These are phyloP conservation scores for Lactuca sativa DNA, from an alignment of 129 eudicot genomes.

Conservation along the genomic window DNA sequence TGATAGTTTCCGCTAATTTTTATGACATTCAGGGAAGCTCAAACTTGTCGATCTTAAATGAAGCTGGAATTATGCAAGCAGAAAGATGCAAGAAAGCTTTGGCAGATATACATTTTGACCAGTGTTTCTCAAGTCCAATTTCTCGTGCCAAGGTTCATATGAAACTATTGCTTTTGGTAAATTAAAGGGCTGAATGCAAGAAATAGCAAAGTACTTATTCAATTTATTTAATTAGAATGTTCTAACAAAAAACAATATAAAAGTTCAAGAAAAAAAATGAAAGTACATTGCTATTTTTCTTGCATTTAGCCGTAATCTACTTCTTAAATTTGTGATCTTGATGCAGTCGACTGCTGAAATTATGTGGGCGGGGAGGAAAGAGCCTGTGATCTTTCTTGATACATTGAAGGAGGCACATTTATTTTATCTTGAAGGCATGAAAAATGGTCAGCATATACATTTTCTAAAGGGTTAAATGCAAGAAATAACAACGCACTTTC, in stretches of 20 bases:
- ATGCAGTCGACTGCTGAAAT: constrained; percentile 74
- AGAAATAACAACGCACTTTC: too few species aligned
- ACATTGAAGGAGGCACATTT: constrained; percentile 73
- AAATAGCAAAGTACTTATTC: too few species aligned
- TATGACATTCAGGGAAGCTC: constrained; percentile 61
- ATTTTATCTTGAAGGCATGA: constrained; percentile 76
- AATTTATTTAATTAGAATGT: too few species aligned
- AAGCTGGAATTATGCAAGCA: constrained; percentile 66
- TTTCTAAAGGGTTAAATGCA: too few species aligned
- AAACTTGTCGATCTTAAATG: constrained; percentile 56
- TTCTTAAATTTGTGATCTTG: background rate
- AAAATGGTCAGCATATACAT: constrained; percentile 58
- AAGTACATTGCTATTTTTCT: too few species aligned
- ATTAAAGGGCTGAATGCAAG: background rate
- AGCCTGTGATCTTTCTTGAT: constrained; percentile 70
- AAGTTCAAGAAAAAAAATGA: too few species aligned
- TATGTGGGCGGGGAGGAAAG: constrained; percentile 63
- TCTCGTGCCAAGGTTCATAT: constrained; percentile 70
- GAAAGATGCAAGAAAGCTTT: constrained; percentile 64
- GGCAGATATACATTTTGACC: constrained; percentile 57
- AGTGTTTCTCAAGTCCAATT: constrained; percentile 79
- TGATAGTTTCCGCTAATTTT: constrained; percentile 15
- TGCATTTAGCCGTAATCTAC: too few species aligned
- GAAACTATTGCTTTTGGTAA: background rate
- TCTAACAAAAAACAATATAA: too few species aligned